Conservation (phyloP, 495 filamentous ascomycete genomes). For the Aspergillus indologenus region DNA sequence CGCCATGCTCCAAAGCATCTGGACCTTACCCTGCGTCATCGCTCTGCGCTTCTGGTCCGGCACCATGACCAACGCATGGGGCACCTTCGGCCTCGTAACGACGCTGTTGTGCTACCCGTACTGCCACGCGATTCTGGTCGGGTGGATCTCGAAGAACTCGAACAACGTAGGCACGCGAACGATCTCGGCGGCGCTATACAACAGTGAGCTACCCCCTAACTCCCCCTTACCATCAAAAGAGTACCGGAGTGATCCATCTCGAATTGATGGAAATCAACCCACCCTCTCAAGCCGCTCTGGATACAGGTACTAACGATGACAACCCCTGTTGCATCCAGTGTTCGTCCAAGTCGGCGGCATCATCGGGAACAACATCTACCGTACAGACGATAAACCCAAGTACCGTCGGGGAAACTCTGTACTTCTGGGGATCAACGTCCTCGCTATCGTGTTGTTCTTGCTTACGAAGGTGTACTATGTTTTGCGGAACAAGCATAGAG, state of each 20-base stretch:
- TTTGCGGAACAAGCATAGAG: conserved; percentile 27
- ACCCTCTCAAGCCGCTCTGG: neutral
- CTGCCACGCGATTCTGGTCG: conserved; percentile 61
- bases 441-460: conserved; percentile 36
- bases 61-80: conserved; percentile 43
- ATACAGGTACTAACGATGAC: too few relatives aligned
- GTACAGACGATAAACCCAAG: conserved; percentile 52
- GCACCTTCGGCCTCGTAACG: conserved; percentile 48
- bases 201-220: conserved; percentile 27
- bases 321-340: conserved; percentile 20
- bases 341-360: conserved; percentile 48
- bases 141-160: conserved; percentile 57
- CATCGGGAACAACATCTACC: conserved; percentile 52
- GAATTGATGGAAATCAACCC: neutral
- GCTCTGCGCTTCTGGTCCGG: conserved; percentile 44
- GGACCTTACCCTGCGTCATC: conserved; percentile 52
- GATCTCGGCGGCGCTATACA: conserved; percentile 56
- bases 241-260: too few relatives aligned
- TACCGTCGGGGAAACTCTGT: conserved; percentile 49
- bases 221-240: too few relatives aligned
- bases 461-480: conserved; percentile 37
- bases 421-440: conserved; percentile 42
- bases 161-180: conserved; percentile 62
- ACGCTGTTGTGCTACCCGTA: conserved; percentile 53
- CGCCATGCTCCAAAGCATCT: conserved; percentile 46